Percentiles rank a stretch among this genome's conserved stretches.
These are phyloP conservation scores for Claviceps quebecensis DNA, from an alignment of 2,329 filamentous ascomycete species.

Conservation along the genomic window DNA sequence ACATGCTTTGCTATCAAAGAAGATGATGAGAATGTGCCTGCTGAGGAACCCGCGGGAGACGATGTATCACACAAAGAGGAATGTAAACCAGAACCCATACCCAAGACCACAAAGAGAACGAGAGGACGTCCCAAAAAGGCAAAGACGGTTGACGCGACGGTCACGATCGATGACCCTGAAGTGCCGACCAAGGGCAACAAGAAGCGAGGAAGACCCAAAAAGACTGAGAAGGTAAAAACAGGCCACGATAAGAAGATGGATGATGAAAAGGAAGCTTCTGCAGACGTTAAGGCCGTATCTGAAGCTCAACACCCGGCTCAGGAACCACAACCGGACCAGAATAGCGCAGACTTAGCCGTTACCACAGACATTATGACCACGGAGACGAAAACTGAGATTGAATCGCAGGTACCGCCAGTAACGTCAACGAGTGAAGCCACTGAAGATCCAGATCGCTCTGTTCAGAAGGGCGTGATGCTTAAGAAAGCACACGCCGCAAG, in stretches of 20 bases:
- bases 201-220: constrained; percentile 30
- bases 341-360: background rate
- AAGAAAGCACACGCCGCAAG: constrained; percentile 7
- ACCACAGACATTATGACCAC: background rate
- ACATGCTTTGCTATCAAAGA: background rate
- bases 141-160: constrained; percentile 6
- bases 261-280: background rate
- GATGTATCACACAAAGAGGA: constrained; percentile 5
- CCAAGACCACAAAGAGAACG: constrained; percentile 14
- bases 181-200: constrained; percentile 13
- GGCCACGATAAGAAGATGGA: background rate
- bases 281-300: background rate
- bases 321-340: background rate
- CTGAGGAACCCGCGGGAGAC: constrained; percentile 5
- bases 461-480: background rate
- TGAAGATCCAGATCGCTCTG: background rate
- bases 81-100: constrained; percentile 2
- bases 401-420: background rate
- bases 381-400: background rate
- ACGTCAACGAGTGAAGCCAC: background rate
- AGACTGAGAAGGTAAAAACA: constrained; percentile 8
- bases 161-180: constrained; percentile 3
- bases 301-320: background rate
- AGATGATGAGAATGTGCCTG: background rate
- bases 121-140: constrained; percentile 20